These are phyloP conservation scores for Amaranthus tricolor DNA, from an alignment of 179 eudicot species.

Conservation along the genomic window DNA sequence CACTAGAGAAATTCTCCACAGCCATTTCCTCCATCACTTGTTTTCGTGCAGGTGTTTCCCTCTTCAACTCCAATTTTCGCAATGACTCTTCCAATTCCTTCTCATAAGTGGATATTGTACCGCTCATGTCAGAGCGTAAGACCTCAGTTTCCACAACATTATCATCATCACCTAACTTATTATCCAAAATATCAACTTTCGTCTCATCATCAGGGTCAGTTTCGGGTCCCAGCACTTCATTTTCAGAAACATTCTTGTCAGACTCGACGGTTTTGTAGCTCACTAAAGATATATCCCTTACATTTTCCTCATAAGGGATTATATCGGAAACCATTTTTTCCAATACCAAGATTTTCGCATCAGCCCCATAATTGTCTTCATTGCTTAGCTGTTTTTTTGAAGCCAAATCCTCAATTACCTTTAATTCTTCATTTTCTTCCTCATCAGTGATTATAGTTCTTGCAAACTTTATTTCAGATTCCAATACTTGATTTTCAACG, in stretches of 20 bases:
- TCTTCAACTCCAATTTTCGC: slow-evolving; percentile 53
- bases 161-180: slow-evolving; percentile 10
- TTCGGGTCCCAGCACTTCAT: slow-evolving; percentile 10
- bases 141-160: slow-evolving; percentile 16
- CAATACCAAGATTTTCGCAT: slow-evolving; percentile 9
- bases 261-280: slow-evolving; percentile 13
- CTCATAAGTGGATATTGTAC: slow-evolving; percentile 11
- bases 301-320: slow-evolving; percentile 21
- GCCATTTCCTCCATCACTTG: slow-evolving; percentile 66
- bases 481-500: background rate
- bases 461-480: slow-evolving; percentile 10
- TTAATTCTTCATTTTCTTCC: slow-evolving; percentile 13
- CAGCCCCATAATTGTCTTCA: slow-evolving; percentile 12
- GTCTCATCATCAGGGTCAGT: background rate
- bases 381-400: background rate
- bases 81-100: slow-evolving; percentile 45
- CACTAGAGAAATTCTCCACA: slow-evolving; percentile 51
- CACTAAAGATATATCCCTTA: slow-evolving; percentile 13
- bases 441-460: slow-evolving; percentile 20
- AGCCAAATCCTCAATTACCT: slow-evolving; percentile 6
- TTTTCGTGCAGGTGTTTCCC: slow-evolving; percentile 54
- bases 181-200: background rate
- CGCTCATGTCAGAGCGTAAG: slow-evolving; percentile 10
- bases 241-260: slow-evolving; percentile 11
- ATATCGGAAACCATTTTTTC: slow-evolving; percentile 20